Conservation (phyloP, 306 rosid genomes). For the Prunus dulcis region DNA sequence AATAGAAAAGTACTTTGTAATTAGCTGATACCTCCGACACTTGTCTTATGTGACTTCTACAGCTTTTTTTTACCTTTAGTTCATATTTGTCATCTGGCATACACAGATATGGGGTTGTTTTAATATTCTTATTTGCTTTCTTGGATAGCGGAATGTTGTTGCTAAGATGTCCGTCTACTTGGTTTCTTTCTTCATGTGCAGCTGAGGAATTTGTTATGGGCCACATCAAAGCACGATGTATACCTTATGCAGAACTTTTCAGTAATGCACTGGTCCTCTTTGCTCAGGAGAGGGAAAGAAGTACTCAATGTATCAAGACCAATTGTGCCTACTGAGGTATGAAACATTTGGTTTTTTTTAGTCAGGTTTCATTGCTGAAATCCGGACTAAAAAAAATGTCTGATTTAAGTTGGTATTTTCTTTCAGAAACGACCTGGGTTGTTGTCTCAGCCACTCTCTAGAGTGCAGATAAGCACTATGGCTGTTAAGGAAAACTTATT, state of each 20-base stretch:
- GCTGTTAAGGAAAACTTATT: constrained; percentile 74
- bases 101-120: neutral
- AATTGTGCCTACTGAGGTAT: constrained; percentile 63
- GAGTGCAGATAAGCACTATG: constrained; percentile 97
- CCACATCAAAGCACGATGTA: constrained; percentile 94
- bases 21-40: neutral
- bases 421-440: constrained; percentile 54
- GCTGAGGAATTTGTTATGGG: constrained; percentile 89
- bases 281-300: constrained; percentile 69
- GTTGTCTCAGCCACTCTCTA: constrained; percentile 55
- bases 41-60: too few relatives aligned
- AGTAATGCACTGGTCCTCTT: constrained; percentile 85
- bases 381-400: neutral
- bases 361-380: neutral
- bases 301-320: constrained; percentile 75
- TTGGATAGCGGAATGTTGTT: constrained; percentile 6
- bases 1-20: neutral
- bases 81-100: neutral
- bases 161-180: constrained; percentile 24
- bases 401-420: constrained; percentile 11
- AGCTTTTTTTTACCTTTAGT: too few relatives aligned
- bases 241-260: constrained; percentile 94
- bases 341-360: constrained; percentile 25
- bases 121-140: neutral
- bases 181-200: constrained; percentile 37